A percentile compares a stretch with the other conserved stretches of the same genome.
These are phyloP conservation scores for Radiomyces spectabilis DNA, from an alignment of 192 early-diverging fungal genomes.

Conservation along the genomic window DNA sequence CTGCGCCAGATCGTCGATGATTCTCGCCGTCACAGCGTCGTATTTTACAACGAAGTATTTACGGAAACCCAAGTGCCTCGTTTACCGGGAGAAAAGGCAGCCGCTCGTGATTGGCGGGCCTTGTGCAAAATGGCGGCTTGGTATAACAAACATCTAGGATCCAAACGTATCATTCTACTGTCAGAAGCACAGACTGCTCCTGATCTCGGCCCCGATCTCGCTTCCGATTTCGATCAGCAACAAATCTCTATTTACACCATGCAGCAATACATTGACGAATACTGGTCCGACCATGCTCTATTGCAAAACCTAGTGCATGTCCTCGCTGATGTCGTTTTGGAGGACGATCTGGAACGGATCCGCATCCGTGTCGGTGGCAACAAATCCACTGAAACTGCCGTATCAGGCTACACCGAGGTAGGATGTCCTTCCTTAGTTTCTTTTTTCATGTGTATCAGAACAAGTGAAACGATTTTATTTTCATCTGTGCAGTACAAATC, in stretches of 20 bases:
- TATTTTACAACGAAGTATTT: constrained; percentile 70
- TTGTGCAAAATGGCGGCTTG: constrained; percentile 45
- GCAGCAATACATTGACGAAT: constrained; percentile 28
- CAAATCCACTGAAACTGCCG: neutral
- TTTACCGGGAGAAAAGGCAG: constrained; percentile 27
- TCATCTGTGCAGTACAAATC: constrained; percentile 35
- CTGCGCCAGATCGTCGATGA: constrained; percentile 53
- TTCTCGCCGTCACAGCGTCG: constrained; percentile 41
- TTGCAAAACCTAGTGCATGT: constrained; percentile 38
- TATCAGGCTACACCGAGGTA: constrained; percentile 28
- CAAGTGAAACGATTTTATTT: neutral
- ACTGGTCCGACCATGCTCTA: constrained; percentile 28
- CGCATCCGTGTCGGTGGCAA: no score
- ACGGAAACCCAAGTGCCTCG: constrained; percentile 28
- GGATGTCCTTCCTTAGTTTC: neutral
- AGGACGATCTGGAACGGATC: constrained; percentile 33
- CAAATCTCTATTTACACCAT: constrained; percentile 33
- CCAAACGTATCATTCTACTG: constrained; percentile 35
- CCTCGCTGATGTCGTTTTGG: constrained; percentile 46
- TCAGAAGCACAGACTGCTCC: constrained; percentile 15
- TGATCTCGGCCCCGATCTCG: neutral
- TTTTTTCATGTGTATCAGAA: neutral
- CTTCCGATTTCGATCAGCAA: neutral
- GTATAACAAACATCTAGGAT: constrained; percentile 48
- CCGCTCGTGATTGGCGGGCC: constrained; percentile 47